A percentile compares a stretch with the other conserved stretches of the same genome.
Conservation (phyloP, 257 asterid genomes). For the Gentiana dahurica region DNA sequence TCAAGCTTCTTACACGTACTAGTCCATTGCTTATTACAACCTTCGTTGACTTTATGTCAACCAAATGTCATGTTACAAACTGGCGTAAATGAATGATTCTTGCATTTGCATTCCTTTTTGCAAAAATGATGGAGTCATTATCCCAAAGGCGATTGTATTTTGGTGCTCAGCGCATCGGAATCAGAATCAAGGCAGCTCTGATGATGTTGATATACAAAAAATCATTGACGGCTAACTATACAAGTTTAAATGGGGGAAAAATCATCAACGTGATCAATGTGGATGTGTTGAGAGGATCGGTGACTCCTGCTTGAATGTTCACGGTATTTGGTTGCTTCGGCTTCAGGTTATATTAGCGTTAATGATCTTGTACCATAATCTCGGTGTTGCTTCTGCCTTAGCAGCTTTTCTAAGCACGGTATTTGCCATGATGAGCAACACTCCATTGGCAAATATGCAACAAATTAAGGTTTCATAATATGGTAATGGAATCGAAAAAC, state of each 20-base stretch:
- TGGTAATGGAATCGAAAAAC: conserved; percentile 81
- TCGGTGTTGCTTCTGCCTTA: conserved; percentile 59
- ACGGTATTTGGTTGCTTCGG: conserved; percentile 25
- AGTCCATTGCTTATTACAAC: conserved; percentile 74
- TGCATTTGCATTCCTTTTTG: conserved; percentile 54
- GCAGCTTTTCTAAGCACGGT: conserved; percentile 66
- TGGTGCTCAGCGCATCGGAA: too few species aligned
- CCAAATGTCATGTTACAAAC: conserved; percentile 27
- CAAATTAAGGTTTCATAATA: conserved; percentile 42
- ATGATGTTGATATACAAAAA: conserved; percentile 63
- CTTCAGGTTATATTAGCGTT: conserved; percentile 13
- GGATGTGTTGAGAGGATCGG: conserved; percentile 81
- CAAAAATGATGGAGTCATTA: conserved; percentile 60
- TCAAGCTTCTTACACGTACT: conserved; percentile 41
- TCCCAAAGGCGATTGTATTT: too few species aligned
- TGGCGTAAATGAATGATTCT: conserved; percentile 54
- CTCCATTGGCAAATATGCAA: conserved; percentile 75
- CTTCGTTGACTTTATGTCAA: conserved; percentile 62
- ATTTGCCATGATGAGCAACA: conserved; percentile 71
- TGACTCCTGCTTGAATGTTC: conserved; percentile 68
- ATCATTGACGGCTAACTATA: conserved; percentile 41
- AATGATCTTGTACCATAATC: conserved; percentile 46
- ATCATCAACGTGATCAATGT: conserved; percentile 56
- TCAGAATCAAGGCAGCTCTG: conserved; percentile 13
- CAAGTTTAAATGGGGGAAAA: conserved; percentile 53